phyloP scores from a whole-genome alignment of 1,139 yeast genomes.

The Geotrichum reessii region DNA sequence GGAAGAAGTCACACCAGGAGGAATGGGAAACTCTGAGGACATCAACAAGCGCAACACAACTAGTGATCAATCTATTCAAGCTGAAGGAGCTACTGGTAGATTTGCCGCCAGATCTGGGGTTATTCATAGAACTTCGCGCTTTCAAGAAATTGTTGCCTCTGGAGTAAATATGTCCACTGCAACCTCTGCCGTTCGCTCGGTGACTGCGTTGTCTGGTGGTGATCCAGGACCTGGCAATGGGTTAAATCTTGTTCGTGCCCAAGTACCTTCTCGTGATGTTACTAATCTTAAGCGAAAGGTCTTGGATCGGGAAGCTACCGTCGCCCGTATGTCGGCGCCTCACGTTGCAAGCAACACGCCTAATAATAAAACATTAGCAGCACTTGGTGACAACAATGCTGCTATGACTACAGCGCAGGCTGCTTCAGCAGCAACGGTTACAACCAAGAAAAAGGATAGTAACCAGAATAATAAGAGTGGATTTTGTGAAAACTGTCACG shows the following conservation, averaged over 20 bases:
- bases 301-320: conserved; percentile 24
- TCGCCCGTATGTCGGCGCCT: conserved; percentile 19
- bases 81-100: not conserved
- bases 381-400: conserved; percentile 18
- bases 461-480: conserved; percentile 12
- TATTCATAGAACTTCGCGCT: conserved; percentile 28
- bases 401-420: not conserved
- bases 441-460: not conserved
- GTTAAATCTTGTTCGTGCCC: conserved; percentile 60
- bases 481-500: conserved; percentile 91
- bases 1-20: conserved; percentile 2
- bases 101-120: conserved; percentile 1
- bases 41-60: not conserved
- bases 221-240: conserved; percentile 50
- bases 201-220: conserved; percentile 27
- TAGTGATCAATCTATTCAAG: conserved; percentile 19
- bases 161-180: conserved; percentile 65
- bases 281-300: conserved; percentile 52
- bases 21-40: not conserved
- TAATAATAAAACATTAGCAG: conserved; percentile 13
- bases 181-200: conserved; percentile 38
- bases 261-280: conserved; percentile 61
- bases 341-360: conserved; percentile 17
- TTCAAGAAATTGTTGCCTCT: conserved; percentile 70
- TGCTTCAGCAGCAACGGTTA: not conserved